These are phyloP conservation scores for Dentipellis fragilis DNA, from an alignment of 768 basidiomycete species.

Conservation along the genomic window DNA sequence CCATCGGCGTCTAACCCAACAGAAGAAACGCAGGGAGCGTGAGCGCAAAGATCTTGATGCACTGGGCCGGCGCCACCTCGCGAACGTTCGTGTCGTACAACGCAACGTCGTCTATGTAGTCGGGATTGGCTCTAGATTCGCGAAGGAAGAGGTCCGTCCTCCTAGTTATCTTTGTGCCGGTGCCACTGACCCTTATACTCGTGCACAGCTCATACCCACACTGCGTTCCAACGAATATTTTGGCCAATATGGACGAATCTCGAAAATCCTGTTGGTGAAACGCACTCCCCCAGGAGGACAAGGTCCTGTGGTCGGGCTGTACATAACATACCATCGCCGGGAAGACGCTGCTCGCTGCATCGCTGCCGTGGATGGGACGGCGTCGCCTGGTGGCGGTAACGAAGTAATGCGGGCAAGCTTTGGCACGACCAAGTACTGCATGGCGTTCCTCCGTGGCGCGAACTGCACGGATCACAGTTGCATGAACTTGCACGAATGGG, in stretches of 20 bases:
- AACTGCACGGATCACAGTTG: slow-evolving; percentile 83
- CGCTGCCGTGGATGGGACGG: slow-evolving; percentile 82
- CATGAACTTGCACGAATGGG: slow-evolving; percentile 96
- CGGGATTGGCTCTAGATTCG: slow-evolving; percentile 87
- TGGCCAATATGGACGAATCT: slow-evolving; percentile 97
- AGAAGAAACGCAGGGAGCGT: slow-evolving; percentile 91
- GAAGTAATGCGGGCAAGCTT: slow-evolving; percentile 89
- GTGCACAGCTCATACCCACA: slow-evolving; percentile 70
- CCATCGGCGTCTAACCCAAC: slow-evolving; percentile 88
- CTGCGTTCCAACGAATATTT: slow-evolving; percentile 94
- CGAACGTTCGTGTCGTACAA: slow-evolving; percentile 94
- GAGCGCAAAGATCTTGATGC: slow-evolving; percentile 92
- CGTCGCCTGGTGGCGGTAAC: slow-evolving; percentile 81
- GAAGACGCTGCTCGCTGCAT: slow-evolving; percentile 95
- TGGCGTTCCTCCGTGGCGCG: slow-evolving; percentile 81
- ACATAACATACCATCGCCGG: slow-evolving; percentile 90
- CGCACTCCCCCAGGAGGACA: slow-evolving; percentile 68
- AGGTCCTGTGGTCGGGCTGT: slow-evolving; percentile 79
- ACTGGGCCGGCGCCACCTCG: slow-evolving; percentile 73
- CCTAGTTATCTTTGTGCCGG: slow-evolving; percentile 3
- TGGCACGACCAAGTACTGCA: slow-evolving; percentile 97
- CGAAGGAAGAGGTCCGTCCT: slow-evolving; percentile 84
- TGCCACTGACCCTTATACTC: slow-evolving; percentile 10
- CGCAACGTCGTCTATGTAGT: slow-evolving; percentile 94
- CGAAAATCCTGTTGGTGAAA: slow-evolving; percentile 89